Evolutionary conservation across 345 rosid species (phyloP), one percentile per base, ranked within the genome.

Genomic region (Hibiscus tridactylites): DNA sequence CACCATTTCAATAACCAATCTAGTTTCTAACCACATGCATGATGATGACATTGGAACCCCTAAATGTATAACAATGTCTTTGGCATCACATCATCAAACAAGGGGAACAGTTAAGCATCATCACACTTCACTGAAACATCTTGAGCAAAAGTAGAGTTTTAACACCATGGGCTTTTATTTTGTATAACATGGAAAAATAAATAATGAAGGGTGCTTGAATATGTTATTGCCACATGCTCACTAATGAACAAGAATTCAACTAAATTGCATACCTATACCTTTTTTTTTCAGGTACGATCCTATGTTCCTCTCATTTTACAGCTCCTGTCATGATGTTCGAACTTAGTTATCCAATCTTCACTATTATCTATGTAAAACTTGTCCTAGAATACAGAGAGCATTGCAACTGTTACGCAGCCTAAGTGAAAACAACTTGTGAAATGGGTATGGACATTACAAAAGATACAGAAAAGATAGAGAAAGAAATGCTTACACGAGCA

Each of bases 211-310:
- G 42, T 9, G 37, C 60, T 29, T 49, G 70, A 61, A 35, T 19
- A 52, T 60, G 62, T 46, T 58, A 57, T 72, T 67, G 62, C 61
- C 60, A 70, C 57, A 15, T 3, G 61, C 56, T 52, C 53, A 59
- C 63, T 24, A 65, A 24, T 39, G 39, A 59, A 59, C 52, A 74
- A 78, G 35, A 71, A 64, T 63, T 66, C 46, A 63, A 72, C 73
- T 65, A 79, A 68, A 79, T 42, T 68, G 31, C 77, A 82, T 83
- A 83, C 81, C 76, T 53, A 72, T 58, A 81, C 74, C n/a, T n/a
- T 68, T 37, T 29, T 70, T 50, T 72, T 56, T 19, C 12, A 9
- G 9, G 10, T 5, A 61, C 66, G 73, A 19, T 1, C 10, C 11
- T 54, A 19, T 19, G 28, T 74, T 72, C 71, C 76, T 76, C 74